Evolutionary conservation across 2,329 filamentous ascomycete genomes (phyloP), one percentile per base, ranked within the genome.

Genomic region (Dryadomyces sulphureus): DNA sequence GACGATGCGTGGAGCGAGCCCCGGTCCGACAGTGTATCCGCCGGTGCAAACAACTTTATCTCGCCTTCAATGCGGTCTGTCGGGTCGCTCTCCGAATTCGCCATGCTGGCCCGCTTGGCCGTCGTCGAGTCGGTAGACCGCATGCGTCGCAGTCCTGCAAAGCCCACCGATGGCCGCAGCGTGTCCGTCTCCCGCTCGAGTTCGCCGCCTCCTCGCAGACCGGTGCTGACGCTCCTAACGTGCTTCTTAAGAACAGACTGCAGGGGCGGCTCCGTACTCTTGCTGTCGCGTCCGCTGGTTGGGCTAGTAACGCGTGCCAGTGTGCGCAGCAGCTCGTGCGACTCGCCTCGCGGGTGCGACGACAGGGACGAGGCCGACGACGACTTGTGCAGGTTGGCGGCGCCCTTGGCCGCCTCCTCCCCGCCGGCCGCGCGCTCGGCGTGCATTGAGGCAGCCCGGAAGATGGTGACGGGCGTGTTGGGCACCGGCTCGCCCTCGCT

Each of bases 21-120:
- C 38, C 62, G 66, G 53, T 77, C 74, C 1, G 74, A 78, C 38
- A 73, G 65, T 49, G 70, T 72, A 27, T 77, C 73, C 16, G 59
- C 54, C 0, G 67, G 69, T 14, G 71, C 74, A 56, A 78, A 78
- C 8, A 78, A 63, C 42, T 66, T 69, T 60, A 69, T 67, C 57
- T 78, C 74, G 9, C 64, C 69, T 53, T 73, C 67, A 43, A 77
- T 75, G 39, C 73, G 70, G 52, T 73, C 72, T 1, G 66, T 70
- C 5, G 74, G 73, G 49, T 77, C 74, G 14, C 60, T 55, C 46
- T 77, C 72, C 0, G 73, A 75, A 48, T 65, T 61, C 5, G 59
- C 56, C 54, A 65, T 58, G 55, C 68, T 73, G 32, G 64, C 65
- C 46, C 64, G 62, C 57, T 73, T 75, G 52, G 67, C 66, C 16